Evolutionary conservation across 352 stramenopile species (phyloP).

Genomic region (Pythium volutum): DNA sequence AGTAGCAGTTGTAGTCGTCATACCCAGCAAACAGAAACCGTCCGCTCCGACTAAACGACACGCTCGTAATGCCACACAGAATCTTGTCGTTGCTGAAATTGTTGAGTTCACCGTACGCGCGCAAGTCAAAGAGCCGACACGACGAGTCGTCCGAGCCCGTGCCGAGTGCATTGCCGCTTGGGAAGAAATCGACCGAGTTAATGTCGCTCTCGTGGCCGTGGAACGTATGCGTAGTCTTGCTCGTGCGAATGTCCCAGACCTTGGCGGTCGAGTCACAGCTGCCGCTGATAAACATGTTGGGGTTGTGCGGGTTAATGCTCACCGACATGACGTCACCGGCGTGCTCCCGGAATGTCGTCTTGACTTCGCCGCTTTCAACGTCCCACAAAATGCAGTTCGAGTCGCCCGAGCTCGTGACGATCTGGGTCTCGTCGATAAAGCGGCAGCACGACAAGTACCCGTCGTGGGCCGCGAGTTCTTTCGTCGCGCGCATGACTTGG

Average conservation of each 20-base stretch:
- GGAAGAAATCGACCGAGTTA: conserved; percentile 98
- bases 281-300: conserved; percentile 97
- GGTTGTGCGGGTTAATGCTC: conserved; percentile 92
- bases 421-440: conserved; percentile 94
- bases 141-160: conserved; percentile 97
- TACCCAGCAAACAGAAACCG: conserved; percentile 98
- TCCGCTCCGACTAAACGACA: conserved; percentile 94
- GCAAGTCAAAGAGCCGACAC: conserved; percentile 96
- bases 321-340: conserved; percentile 97
- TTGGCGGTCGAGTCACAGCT: conserved; percentile 97
- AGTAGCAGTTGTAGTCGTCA: conserved; percentile 97
- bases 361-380: conserved; percentile 92
- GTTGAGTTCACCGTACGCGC: conserved; percentile 96
- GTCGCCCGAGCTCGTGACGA: conserved; percentile 95
- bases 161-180: conserved; percentile 92
- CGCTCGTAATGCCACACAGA: conserved; percentile 95
- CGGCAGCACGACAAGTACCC: conserved; percentile 98
- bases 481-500: conserved; percentile 88
- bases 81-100: conserved; percentile 97
- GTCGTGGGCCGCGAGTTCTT: conserved; percentile 97
- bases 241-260: conserved; percentile 97
- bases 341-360: conserved; percentile 97
- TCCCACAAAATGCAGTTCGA: conserved; percentile 99
- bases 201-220: conserved; percentile 98
- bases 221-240: conserved; percentile 96